Evolutionary conservation across 1,139 yeast genomes (phyloP), one percentile per base, ranked within the genome.

Genomic region (Kodamaea sp.): DNA sequence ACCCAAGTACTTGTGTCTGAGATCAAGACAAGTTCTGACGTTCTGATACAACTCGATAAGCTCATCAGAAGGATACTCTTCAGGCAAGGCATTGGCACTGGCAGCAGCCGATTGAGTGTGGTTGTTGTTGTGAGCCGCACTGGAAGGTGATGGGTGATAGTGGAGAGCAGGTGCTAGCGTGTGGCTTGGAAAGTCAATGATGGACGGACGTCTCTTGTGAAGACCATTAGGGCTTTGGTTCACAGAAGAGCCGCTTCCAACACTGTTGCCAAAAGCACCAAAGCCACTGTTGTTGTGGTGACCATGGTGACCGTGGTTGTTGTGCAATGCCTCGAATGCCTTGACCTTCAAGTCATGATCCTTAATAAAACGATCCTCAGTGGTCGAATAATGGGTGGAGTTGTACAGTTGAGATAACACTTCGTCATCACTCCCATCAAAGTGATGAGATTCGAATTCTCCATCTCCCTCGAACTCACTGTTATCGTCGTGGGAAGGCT

Each of bases 1-100:
- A 1, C 62, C 54, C 60, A 86, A 83, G 55, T 90, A 94, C 56
- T 82, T 84, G 49, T 78, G 81, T 55, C 99, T 80, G 39, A 86
- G 57, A 14, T 77, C 81, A 42, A 92, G 72, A 53, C 97, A 86
- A 24, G 71, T 66, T 42, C 79, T 77, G 21, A 94, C 86, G 42
- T 84, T 80, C 18, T 73, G 57, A 56, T 83, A 92, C 50, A 92
- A 73, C 29, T 75, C 78, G 36, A 82, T 69, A 42, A 94, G 65
- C 47, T 84, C 94, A 4, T 74, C 77, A 0, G 88, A 78, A 1
- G 90, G 86, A 27, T 67, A 65, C 43, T 85, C 95, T 36, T 76
- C 73, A 9, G 86, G 76, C 44, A 82, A 73, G 15, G 78, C 82
- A 33, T 82, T 84, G 22, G 63, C 51, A 38, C 55, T 47, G 30